These are phyloP conservation scores for Mimosa pudica DNA, from an alignment of 306 rosid species.

Conservation along the genomic window DNA sequence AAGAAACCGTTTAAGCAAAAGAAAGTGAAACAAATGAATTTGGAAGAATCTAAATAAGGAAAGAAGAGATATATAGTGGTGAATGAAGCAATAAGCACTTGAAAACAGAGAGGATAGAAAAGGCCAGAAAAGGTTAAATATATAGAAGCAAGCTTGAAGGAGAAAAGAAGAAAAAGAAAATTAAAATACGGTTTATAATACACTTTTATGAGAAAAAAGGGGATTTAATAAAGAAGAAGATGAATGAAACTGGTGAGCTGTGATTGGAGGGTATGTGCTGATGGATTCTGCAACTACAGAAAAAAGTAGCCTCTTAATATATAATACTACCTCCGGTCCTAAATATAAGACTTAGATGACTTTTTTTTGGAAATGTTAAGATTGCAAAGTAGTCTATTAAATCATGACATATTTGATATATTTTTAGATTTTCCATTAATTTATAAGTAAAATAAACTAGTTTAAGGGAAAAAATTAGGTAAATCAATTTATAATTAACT, in stretches of 20 bases:
- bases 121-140: slow-evolving; percentile 36
- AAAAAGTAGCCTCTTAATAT: slow-evolving; percentile 52
- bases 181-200: slow-evolving; percentile 24
- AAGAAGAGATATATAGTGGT: slow-evolving; percentile 19
- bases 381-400: too few species aligned
- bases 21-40: neutral
- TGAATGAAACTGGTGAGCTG: slow-evolving; percentile 57
- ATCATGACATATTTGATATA: too few species aligned
- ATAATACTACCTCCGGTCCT: too few species aligned
- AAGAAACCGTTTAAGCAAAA: too few species aligned
- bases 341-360: too few species aligned
- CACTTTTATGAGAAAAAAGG: too few species aligned
- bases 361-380: too few species aligned
- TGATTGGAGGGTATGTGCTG: slow-evolving; percentile 66
- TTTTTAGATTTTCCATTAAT: too few species aligned
- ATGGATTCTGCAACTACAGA: slow-evolving; percentile 59
- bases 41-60: slow-evolving; percentile 37
- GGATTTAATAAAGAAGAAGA: slow-evolving; percentile 24
- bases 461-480: too few species aligned
- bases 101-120: slow-evolving; percentile 26
- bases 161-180: slow-evolving; percentile 37
- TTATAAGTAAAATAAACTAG: too few species aligned
- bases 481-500: too few species aligned
- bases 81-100: slow-evolving; percentile 47
- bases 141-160: slow-evolving; percentile 48